These are phyloP conservation scores for Dictyostelium firmibasis DNA, from an alignment of 78 protist species.

Conservation along the genomic window DNA sequence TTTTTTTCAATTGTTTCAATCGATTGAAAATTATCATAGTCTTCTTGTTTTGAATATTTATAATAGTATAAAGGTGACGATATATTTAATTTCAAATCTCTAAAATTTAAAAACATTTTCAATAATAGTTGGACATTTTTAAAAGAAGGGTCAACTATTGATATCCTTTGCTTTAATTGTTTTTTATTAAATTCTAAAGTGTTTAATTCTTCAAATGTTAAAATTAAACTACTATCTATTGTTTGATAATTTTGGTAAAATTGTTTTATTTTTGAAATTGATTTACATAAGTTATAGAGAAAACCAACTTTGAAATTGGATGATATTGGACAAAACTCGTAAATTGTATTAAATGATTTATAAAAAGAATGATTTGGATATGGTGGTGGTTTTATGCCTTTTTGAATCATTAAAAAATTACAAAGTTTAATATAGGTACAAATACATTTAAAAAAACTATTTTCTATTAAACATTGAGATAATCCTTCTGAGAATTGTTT, in stretches of 20 bases:
- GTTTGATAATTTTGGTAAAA: too few relatives aligned
- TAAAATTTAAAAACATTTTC: not conserved
- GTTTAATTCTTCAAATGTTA: not conserved
- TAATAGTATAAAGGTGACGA: not conserved
- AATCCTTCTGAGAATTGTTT: not conserved
- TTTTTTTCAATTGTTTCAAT: not conserved
- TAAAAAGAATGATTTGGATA: not conserved
- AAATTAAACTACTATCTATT: not conserved
- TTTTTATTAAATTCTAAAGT: not conserved
- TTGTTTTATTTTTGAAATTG: too few relatives aligned
- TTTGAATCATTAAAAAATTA: too few relatives aligned
- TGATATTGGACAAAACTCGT: not conserved
- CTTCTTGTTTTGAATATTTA: not conserved
- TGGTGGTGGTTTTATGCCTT: not conserved
- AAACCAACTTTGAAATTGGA: not conserved
- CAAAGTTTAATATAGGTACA: not conserved
- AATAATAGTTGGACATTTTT: not conserved
- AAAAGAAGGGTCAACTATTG: not conserved
- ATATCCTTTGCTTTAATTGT: not conserved
- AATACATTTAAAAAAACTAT: not conserved
- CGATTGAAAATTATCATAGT: not conserved
- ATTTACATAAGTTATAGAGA: not conserved
- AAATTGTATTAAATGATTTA: too few relatives aligned
- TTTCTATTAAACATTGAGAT: not conserved
- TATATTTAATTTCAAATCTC: not conserved